These are phyloP conservation scores for Mycosphaerelloides madeirae DNA, from an alignment of 2,329 filamentous ascomycete genomes.

Conservation along the genomic window DNA sequence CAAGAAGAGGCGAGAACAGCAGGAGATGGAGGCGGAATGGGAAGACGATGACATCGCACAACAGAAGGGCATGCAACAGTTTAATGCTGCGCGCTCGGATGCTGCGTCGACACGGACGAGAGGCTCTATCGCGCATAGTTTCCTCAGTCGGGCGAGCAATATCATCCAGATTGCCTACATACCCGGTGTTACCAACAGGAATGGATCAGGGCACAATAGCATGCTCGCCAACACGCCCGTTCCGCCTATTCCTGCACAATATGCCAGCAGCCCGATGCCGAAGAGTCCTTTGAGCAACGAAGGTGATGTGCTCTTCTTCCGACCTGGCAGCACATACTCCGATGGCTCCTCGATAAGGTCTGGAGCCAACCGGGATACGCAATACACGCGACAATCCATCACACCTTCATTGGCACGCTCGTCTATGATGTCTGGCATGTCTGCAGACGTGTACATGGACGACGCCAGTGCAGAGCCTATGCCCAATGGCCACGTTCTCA, in stretches of 20 bases:
- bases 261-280: constrained; percentile 48
- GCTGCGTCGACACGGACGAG: constrained; percentile 78
- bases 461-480: constrained; percentile 75
- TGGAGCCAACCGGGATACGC: constrained; percentile 29
- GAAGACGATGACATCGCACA: constrained; percentile 50
- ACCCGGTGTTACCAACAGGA: constrained; percentile 81
- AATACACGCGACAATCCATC: constrained; percentile 44
- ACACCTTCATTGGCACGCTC: constrained; percentile 46
- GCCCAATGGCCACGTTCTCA: constrained; percentile 79
- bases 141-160: constrained; percentile 92
- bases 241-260: constrained; percentile 72
- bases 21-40: constrained; percentile 53
- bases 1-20: constrained; percentile 67
- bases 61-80: constrained; percentile 52
- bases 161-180: constrained; percentile 99
- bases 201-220: constrained; percentile 46
- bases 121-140: constrained; percentile 83
- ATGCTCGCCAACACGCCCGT: constrained; percentile 62
- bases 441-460: constrained; percentile 76
- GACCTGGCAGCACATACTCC: constrained; percentile 85
- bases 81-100: constrained; percentile 55
- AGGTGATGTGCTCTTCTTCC: constrained; percentile 85
- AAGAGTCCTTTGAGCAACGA: constrained; percentile 48
- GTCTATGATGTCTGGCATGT: constrained; percentile 63
- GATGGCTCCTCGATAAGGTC: constrained; percentile 55